Conservation (phyloP, 208 protist species). For the Trypanosomatidae sp. region DNA sequence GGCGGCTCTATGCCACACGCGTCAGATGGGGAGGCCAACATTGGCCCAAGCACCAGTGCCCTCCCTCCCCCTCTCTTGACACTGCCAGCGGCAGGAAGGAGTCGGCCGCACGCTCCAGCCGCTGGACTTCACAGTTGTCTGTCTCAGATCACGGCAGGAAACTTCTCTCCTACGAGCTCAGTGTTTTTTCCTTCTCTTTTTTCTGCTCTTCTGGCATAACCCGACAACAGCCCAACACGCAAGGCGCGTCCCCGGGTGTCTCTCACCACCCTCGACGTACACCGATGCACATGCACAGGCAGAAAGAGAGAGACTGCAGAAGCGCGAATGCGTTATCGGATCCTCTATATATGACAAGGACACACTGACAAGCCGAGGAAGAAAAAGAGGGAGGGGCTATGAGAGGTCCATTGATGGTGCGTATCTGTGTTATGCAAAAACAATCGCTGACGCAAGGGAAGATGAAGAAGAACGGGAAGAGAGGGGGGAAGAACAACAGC, state of each 20-base stretch:
- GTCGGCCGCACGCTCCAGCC: not conserved
- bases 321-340: not conserved
- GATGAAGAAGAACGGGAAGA: not conserved
- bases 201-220: not conserved
- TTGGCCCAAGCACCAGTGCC: not conserved
- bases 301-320: not conserved
- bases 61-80: not conserved
- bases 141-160: not conserved
- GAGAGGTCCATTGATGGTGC: not conserved
- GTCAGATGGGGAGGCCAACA: not conserved
- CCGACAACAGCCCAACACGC: not conserved
- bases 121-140: not conserved
- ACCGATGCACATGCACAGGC: not conserved
- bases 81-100: not conserved
- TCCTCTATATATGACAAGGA: not conserved
- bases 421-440: not conserved
- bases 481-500: not conserved
- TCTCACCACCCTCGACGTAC: not conserved
- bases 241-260: not conserved
- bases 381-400: not conserved
- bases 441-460: not conserved
- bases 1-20: not conserved
- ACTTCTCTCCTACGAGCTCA: not conserved
- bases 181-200: not conserved
- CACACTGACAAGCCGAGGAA: not conserved